These are phyloP conservation scores for Ustilaginoidea virens DNA, from an alignment of 2,329 filamentous ascomycete species.

Conservation along the genomic window DNA sequence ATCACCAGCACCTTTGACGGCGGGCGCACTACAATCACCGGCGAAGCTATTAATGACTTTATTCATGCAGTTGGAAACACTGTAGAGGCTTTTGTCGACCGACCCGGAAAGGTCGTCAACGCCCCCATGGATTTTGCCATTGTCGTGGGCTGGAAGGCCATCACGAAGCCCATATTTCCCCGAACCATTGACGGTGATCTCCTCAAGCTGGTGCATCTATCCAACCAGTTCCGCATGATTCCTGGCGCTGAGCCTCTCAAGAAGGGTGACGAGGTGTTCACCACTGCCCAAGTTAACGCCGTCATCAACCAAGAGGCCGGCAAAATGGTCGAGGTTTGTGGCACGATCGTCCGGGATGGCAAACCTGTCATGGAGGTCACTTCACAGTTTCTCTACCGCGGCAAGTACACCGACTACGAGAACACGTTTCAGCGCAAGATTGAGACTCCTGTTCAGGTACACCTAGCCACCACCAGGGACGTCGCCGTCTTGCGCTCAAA, in stretches of 20 bases:
- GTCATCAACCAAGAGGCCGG: slow-evolving; percentile 97
- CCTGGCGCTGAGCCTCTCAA: slow-evolving; percentile 88
- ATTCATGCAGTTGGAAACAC: slow-evolving; percentile 98
- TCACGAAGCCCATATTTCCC: slow-evolving; percentile 98
- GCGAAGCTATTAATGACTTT: slow-evolving; percentile 92
- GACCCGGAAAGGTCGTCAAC: slow-evolving; percentile 83
- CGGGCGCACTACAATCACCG: slow-evolving; percentile 72
- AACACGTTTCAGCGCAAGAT: slow-evolving; percentile 98
- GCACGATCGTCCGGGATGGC: slow-evolving; percentile 76
- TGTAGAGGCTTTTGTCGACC: slow-evolving; percentile 90
- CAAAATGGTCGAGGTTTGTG: slow-evolving; percentile 99
- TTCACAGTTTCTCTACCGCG: slow-evolving; percentile 94
- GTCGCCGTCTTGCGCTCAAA: slow-evolving; percentile 89
- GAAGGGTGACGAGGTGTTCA: slow-evolving; percentile 86
- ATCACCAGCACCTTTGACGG: slow-evolving; percentile 84
- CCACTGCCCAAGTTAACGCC: slow-evolving; percentile 89
- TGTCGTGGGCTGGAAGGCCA: slow-evolving; percentile 97
- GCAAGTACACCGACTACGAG: slow-evolving; percentile 81
- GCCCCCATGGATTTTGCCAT: slow-evolving; percentile 99
- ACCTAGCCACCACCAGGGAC: slow-evolving; percentile 76
- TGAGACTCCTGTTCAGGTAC: slow-evolving; percentile 88
- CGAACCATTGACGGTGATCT: slow-evolving; percentile 91
- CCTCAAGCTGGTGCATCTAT: slow-evolving; percentile 89
- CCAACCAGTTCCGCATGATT: slow-evolving; percentile 96
- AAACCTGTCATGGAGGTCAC: slow-evolving; percentile 94